Base-by-base conservation (phyloP, 2,329 filamentous ascomycete genomes). In the Diaporthe batatas region DNA sequence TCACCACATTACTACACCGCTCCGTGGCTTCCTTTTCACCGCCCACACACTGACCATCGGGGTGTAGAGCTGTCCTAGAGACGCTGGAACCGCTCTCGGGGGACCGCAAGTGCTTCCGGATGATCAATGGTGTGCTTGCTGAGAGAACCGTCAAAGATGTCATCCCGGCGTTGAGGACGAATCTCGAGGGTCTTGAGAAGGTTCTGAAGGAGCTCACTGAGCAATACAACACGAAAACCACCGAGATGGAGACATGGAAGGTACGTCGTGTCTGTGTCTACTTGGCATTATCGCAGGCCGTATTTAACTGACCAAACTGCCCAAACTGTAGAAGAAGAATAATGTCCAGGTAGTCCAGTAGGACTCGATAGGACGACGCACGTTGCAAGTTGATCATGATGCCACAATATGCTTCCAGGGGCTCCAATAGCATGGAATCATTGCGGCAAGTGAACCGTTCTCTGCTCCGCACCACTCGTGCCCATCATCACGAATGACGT, bases 191-290 rank as follows among this genome's bases (percentile, higher is more conserved):
- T 1, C 82, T 99, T 80, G 96, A 93, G 84, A 97, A 98, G 84
- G 95, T 98, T 39, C 86, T 98, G 71, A 95, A 98, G 76, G 96
- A 98, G 81, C 85, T 99, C 76, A 90, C 98, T 77, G 98, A 98
- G 88, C 94, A 98, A 84, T 98, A 98, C 88, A 97, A 97, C 86
- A 85, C 87, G 42, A 97, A 98, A 84, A 95, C 99, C 83, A 91
- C 94, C 54, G 96, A 99, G 81, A 90, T 99, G 87, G 96, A 99
- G 82, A 95, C 92, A 83, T 99, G 96, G 96, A 99, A 99, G 94
- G 96, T 97, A 84, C 73, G 91, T 70, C n/a, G 29, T 70, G 51
- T 34, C 34, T 29, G 8, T n/a, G 14, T 29, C 14, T 14, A 25
- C 11, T 32, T 29, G 3, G 0, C 11, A 0, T 1, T 8, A 6